Evolutionary conservation across 768 basidiomycete species (phyloP), one percentile per base, ranked within the genome.

Genomic region (Leccinum sublutescens): DNA sequence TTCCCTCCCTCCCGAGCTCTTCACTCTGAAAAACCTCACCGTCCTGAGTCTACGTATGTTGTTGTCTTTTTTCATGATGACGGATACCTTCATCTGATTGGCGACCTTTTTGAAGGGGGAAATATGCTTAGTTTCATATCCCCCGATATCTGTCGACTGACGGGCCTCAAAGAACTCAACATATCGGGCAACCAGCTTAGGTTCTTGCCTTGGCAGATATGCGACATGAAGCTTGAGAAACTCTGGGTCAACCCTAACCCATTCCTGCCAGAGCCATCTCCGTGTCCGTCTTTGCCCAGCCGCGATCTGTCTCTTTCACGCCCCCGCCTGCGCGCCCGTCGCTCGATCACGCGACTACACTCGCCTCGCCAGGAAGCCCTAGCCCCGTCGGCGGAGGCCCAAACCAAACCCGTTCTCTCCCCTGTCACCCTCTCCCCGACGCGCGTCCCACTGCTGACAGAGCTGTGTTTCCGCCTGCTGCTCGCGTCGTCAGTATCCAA

Each of bases 141-240:
- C 2, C 82, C 89, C 0, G 87, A 87, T 53, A 85, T 91, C 36
- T 75, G 71, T 19, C 74, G 74, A 6, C 75, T 91, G 17, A 74
- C 66, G 9, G 80, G 80, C 52, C 78, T 91, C 2, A 76, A 76
- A 52, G 81, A 85, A 48, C 77, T 91, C 7, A 87, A 89, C 59
- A 64, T 91, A 4, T 77, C 85, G 0, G 77, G 79, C 55, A 91
- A 91, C 68, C 69, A 73, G 33, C 71, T 91, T 2, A 64, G 68
- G 56, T 87, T 81, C 68, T 70, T 91, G 0, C 89, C 89, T 14
- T 79, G 85, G 7, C 88, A 91, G 66, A 79, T 91, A 67, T 69
- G 79, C n/a, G 67, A 73, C 31, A 84, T 89, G 81, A 76, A 68
- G n/a, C 74, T 89, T 1, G 66, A 67, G 19, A 75, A 68, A 9